Evolutionary conservation across 805 yeast genomes (phyloP), one percentile per base, ranked within the genome.

Genomic region (Ogataea pini): DNA sequence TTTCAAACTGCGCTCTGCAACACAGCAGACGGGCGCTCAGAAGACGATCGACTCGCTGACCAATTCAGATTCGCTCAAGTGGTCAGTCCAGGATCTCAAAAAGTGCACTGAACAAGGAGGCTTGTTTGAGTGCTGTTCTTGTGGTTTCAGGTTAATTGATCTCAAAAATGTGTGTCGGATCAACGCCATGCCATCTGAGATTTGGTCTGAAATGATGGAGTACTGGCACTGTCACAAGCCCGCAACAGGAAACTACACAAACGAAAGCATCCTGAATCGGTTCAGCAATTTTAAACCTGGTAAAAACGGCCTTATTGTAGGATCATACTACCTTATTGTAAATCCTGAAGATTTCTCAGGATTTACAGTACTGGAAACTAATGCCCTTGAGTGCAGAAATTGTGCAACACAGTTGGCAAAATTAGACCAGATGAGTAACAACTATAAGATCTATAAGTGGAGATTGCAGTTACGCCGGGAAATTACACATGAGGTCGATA

Each of bases 191-290:
- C 99, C 99, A 0, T 86, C 96, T 1, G 97, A 90, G 60, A 72
- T 80, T 42, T 92, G 99, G 99, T 81, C 85, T 12, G 99, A 92
- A 63, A 71, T 94, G 77, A 86, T 92, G 96, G 98, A 92, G 49
- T 86, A 86, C 55, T 92, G 99, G 99, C 97, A 92, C 64, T 92
- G 99, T 62, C 97, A 92, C 61, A 86, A 85, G 58, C 95, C 95
- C 0, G 49, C 54, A 14, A 43, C 47, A 1, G 61, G 59, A 2
- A 44, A 50, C 2, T 43, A 58, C 17, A 48, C 62, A 22, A 61
- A 48, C 33, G 42, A 46, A 33, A 48, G 44, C 47, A 44, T 58
- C 19, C 46, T 60, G 19, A 47, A 59, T 28, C 70, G 75, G 48
- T 72, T 71, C 53, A 75, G 76, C 7, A 61, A 64, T 1, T 59